Conservation (phyloP, 2,329 filamentous ascomycete genomes). For the Phaeoacremonium minimum region DNA sequence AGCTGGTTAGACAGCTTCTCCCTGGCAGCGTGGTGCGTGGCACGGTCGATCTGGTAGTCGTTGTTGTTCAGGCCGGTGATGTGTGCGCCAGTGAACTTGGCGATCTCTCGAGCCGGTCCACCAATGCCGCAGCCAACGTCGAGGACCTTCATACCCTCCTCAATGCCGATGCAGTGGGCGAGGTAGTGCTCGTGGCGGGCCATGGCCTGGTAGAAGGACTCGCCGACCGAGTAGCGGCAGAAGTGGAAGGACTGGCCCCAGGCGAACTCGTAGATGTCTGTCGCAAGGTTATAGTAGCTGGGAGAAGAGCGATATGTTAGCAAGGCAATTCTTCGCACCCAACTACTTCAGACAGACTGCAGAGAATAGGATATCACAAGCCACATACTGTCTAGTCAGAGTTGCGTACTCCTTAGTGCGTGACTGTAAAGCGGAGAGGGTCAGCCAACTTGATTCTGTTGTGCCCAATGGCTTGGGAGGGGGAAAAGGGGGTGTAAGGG, state of each 20-base stretch:
- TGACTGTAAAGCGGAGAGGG: constrained; percentile 42
- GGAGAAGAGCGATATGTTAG: constrained; percentile 13
- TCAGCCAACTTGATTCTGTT: constrained; percentile 9
- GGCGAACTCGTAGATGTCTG: constrained; percentile 92
- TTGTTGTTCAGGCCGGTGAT: constrained; percentile 97
- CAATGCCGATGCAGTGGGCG: constrained; percentile 80
- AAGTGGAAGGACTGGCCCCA: constrained; percentile 98
- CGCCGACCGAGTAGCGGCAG: constrained; percentile 83
- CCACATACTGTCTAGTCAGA: constrained; percentile 79
- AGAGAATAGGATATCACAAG: not conserved
- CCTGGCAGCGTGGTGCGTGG: constrained; percentile 77
- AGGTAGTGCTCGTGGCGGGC: constrained; percentile 98
- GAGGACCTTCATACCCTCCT: constrained; percentile 82
- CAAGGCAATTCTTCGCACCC: not conserved
- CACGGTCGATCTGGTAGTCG: constrained; percentile 96
- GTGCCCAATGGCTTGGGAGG: not conserved
- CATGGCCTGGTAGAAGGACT: constrained; percentile 87
- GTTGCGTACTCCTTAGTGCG: constrained; percentile 87
- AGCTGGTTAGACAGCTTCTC: constrained; percentile 78
- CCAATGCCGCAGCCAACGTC: constrained; percentile 98
- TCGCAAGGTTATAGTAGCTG: constrained; percentile 96
- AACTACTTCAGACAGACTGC: too few species aligned
- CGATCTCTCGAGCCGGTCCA: constrained; percentile 91
- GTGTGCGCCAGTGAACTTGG: constrained; percentile 88
- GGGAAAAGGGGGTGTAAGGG: not conserved